A percentile compares a stretch with the other conserved stretches of the same genome.
phyloP scores from a whole-genome alignment of 2,329 filamentous ascomycete species.

The Trichoderma breve region DNA sequence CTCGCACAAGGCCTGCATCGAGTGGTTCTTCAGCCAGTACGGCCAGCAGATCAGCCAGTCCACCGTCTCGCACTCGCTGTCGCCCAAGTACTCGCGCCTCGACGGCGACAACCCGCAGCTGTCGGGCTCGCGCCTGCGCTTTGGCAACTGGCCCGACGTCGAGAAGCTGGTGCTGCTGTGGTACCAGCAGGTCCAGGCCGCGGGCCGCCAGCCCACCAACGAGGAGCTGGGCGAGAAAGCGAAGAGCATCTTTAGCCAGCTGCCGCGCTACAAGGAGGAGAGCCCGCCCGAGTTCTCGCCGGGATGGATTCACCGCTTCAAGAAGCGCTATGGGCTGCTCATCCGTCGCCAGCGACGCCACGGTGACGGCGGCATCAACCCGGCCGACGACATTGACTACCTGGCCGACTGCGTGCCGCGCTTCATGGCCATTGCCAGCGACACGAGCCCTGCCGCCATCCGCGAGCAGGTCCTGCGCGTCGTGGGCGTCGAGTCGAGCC shows the following conservation, averaged over 20 bases:
- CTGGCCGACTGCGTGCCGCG: constrained; percentile 59
- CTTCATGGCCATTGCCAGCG: constrained; percentile 56
- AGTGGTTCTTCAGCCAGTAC: constrained; percentile 60
- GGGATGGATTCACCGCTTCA: constrained; percentile 64
- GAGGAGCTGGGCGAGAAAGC: constrained; percentile 63
- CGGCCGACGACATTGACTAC: constrained; percentile 57
- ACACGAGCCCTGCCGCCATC: constrained; percentile 60
- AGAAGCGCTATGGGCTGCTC: constrained; percentile 60
- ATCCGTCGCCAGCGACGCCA: constrained; percentile 56
- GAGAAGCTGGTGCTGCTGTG: constrained; percentile 57
- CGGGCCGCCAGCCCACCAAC: constrained; percentile 59
- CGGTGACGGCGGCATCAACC: constrained; percentile 46
- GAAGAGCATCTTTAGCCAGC: constrained; percentile 55
- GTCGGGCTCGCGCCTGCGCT: constrained; percentile 60
- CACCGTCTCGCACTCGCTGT: constrained; percentile 61
- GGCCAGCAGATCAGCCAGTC: constrained; percentile 61
- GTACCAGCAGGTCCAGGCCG: constrained; percentile 52
- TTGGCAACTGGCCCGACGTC: constrained; percentile 64
- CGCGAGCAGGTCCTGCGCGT: constrained; percentile 55
- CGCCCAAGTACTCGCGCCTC: constrained; percentile 60
- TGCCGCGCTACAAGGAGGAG: constrained; percentile 61
- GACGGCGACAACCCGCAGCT: constrained; percentile 59
- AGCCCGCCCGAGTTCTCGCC: constrained; percentile 60
- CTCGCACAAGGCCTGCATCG: constrained; percentile 61
- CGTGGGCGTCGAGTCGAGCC: constrained; percentile 53